These are phyloP conservation scores for Kandelia obovata DNA, from an alignment of 345 rosid genomes.

Conservation along the genomic window DNA sequence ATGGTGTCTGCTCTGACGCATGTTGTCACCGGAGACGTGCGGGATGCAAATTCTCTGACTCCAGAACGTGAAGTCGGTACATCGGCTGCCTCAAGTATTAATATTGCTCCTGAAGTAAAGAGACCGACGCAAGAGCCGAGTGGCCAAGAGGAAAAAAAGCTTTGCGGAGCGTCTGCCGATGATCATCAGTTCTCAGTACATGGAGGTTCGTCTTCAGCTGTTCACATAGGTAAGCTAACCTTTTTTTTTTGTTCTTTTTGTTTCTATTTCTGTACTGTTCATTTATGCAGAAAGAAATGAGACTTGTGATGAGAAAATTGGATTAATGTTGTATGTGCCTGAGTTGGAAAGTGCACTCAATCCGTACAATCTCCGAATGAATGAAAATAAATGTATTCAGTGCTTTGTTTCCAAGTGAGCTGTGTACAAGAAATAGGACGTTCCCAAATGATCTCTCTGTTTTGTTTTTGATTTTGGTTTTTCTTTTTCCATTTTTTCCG, in stretches of 20 bases:
- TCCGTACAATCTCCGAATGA: too few relatives aligned
- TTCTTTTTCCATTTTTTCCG: background rate
- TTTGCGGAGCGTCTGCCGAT: background rate
- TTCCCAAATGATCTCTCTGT: background rate
- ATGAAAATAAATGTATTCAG: too few relatives aligned
- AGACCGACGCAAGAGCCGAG: constrained; percentile 31
- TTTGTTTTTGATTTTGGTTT: constrained; percentile 1
- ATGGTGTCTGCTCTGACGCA: constrained; percentile 71
- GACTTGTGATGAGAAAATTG: background rate
- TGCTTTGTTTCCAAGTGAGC: background rate
- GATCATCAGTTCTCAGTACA: background rate
- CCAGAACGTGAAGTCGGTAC: background rate
- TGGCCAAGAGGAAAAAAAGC: constrained; percentile 1
- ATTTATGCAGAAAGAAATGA: background rate
- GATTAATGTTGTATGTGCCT: background rate
- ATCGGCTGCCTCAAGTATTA: background rate
- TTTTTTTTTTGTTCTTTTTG: background rate
- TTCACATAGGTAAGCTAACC: constrained; percentile 21
- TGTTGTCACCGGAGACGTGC: constrained; percentile 64
- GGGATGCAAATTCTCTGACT: background rate
- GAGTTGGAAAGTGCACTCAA: too few relatives aligned
- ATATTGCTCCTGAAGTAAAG: constrained; percentile 10
- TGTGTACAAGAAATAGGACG: background rate
- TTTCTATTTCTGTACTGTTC: too few relatives aligned
- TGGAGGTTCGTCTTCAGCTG: constrained; percentile 17